Evolutionary conservation across 169 alveolate genomes (phyloP).

Genomic region (Cryptosporidium andersoni): DNA sequence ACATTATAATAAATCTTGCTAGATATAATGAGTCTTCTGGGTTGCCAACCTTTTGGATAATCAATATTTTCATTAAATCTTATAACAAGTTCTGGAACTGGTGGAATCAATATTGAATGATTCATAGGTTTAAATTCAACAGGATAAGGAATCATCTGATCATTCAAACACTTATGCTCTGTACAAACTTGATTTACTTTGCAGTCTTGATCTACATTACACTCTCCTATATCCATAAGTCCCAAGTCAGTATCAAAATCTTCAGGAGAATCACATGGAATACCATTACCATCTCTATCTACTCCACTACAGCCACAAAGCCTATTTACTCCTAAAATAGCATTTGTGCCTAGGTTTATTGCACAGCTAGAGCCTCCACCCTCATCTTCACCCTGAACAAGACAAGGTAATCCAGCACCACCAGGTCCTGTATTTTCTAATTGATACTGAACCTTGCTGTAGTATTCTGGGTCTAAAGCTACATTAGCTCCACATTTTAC

Average conservation of each 20-base stretch:
- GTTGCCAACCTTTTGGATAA: conserved; percentile 64
- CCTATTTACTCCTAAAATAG: conserved; percentile 74
- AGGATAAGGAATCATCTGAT: conserved; percentile 73
- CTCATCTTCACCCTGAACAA: conserved; percentile 72
- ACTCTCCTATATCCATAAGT: conserved; percentile 69
- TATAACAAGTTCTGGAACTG: conserved; percentile 70
- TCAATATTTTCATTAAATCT: conserved; percentile 74
- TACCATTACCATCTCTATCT: conserved; percentile 73
- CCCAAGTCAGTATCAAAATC: conserved; percentile 79
- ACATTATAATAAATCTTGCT: conserved; percentile 34
- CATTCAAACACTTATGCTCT: conserved; percentile 74
- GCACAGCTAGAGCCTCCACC: conserved; percentile 69
- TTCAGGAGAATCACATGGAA: conserved; percentile 74
- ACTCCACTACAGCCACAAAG: conserved; percentile 80
- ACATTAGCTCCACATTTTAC: conserved; percentile 76
- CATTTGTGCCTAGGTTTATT: conserved; percentile 74
- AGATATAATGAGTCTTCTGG: conserved; percentile 52
- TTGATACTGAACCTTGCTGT: conserved; percentile 59
- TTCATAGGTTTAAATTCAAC: conserved; percentile 71
- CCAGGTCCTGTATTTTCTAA: conserved; percentile 68
- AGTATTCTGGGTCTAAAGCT: conserved; percentile 77
- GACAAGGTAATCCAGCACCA: conserved; percentile 76
- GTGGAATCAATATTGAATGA: conserved; percentile 73
- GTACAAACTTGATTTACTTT: conserved; percentile 63
- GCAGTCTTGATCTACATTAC: conserved; percentile 64